Base-by-base conservation (phyloP, 2,329 filamentous ascomycete genomes). In the Neofusicoccum sp. region DNA sequence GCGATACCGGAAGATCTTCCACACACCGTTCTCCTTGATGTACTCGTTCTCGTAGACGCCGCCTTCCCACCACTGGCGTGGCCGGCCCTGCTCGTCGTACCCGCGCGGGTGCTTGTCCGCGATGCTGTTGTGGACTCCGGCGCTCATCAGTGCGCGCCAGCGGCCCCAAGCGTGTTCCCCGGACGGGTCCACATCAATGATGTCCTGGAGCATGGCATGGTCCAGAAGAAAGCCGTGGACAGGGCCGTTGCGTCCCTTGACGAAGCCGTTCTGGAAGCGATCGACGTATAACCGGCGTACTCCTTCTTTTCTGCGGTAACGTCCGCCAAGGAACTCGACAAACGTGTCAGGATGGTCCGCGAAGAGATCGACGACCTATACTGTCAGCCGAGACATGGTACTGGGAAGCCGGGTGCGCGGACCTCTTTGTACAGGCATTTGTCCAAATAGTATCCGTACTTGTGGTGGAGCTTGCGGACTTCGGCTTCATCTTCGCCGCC, bases 31-130 rank as follows among this genome's bases (percentile, higher is more conserved):
- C 65, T 84, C 81, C 70, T 83, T 83, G 71, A 84, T 79, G 68
- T 84, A 85, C 68, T 84, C 82, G 66, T 84, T 85, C 70, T 84
- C 82, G 69, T 85, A 85, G 36, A 84, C 69, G 3, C 82, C 82
- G 44, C 82, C 82, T 68, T 85, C 82, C 79, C 81, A 84, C 82
- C 82, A 85, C 67, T 84, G 82, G 3, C 51, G 51, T 11, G 51
- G 51, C 7, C 24, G 34, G 3, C 36, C 51, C 51, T 31, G 14
- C 20, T 24, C 26, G 9, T 78, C 75, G 49, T 81, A 76, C 2
- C 82, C 82, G 9, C 80, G 77, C 5, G 82, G 81, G 64, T 84
- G 80, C 7, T 72, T 74, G 44, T 80, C 77, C 48, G 77, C 75
- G 66, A 84, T 77, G 61, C 75, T 79, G 65, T 80, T 73, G 69